Evolutionary conservation across 2,329 filamentous ascomycete species (phyloP).

Genomic region (Colletotrichum agaves): DNA sequence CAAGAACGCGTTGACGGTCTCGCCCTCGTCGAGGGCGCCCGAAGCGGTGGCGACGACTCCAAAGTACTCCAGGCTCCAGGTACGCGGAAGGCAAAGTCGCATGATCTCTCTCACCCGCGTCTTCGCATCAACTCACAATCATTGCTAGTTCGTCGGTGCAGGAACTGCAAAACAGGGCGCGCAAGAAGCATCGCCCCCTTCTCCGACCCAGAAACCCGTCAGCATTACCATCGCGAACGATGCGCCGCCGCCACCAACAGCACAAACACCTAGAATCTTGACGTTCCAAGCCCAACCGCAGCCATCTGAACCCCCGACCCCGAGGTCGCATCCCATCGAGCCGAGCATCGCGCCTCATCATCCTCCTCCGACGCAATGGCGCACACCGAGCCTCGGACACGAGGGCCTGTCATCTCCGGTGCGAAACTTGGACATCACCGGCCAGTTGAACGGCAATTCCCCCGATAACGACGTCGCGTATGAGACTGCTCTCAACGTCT

Average conservation of each 20-base stretch:
- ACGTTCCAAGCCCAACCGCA: slow-evolving; percentile 12
- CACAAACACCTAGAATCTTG: neutral
- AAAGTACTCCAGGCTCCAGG: slow-evolving; percentile 37
- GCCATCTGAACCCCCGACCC: neutral
- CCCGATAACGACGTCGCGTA: slow-evolving; percentile 39
- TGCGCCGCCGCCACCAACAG: neutral
- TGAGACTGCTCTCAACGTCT: slow-evolving; percentile 48
- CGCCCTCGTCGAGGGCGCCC: slow-evolving; percentile 14
- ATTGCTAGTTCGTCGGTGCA: slow-evolving; percentile 31
- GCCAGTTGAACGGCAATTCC: neutral
- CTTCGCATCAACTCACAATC: neutral
- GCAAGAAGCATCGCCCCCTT: neutral
- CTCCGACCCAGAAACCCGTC: neutral
- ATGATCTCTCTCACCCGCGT: neutral
- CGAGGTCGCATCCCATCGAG: slow-evolving; percentile 17
- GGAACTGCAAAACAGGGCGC: neutral
- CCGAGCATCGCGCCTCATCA: slow-evolving; percentile 4
- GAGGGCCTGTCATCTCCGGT: slow-evolving; percentile 17
- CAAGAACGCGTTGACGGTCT: slow-evolving; percentile 58
- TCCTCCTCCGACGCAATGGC: slow-evolving; percentile 7
- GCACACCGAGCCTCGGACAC: slow-evolving; percentile 10
- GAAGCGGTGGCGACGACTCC: slow-evolving; percentile 15
- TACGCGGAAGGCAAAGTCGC: neutral
- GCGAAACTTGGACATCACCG: slow-evolving; percentile 1
- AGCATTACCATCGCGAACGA: neutral